Percentiles rank a stretch among this genome's conserved stretches.
Evolutionary conservation across 345 rosid genomes (phyloP).

Genomic region (Linum usitatissimum): DNA sequence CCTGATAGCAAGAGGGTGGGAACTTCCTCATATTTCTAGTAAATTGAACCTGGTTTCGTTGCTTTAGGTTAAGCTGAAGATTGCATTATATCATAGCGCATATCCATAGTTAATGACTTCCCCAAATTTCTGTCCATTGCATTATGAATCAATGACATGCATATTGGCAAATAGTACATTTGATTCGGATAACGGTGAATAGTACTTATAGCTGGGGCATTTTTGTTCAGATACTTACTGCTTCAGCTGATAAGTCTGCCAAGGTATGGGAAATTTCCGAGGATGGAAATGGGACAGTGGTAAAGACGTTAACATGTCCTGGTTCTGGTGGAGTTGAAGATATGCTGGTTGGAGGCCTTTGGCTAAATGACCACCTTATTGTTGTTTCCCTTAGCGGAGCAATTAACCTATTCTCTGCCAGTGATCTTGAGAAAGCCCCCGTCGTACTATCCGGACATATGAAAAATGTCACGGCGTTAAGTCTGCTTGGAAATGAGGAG

Average conservation of each 20-base stretch:
- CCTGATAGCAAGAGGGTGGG: slow-evolving; percentile 77
- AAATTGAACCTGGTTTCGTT: too few relatives aligned
- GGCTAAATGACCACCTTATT: slow-evolving; percentile 81
- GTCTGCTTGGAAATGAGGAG: slow-evolving; percentile 48
- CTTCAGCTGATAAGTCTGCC: slow-evolving; percentile 96
- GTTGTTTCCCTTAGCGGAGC: slow-evolving; percentile 91
- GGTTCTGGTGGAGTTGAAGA: slow-evolving; percentile 82
- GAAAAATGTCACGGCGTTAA: slow-evolving; percentile 70
- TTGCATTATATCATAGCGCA: too few relatives aligned
- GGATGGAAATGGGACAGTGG: slow-evolving; percentile 53
- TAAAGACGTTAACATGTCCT: slow-evolving; percentile 53
- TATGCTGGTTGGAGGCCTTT: slow-evolving; percentile 92
- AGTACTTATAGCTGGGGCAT: neutral
- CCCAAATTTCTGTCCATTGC: too few relatives aligned
- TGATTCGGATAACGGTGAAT: neutral
- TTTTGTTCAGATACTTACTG: slow-evolving; percentile 56
- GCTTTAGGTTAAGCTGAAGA: too few relatives aligned
- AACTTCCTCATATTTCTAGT: neutral
- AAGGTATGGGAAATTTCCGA: slow-evolving; percentile 87
- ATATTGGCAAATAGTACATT: neutral
- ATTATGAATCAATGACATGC: too few relatives aligned
- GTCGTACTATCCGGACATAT: slow-evolving; percentile 67
- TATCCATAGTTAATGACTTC: too few relatives aligned
- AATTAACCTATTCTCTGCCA: slow-evolving; percentile 58
- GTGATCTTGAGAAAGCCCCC: slow-evolving; percentile 68